Conservation (phyloP, 805 yeast genomes). For the Yamadazyma scolyti region DNA sequence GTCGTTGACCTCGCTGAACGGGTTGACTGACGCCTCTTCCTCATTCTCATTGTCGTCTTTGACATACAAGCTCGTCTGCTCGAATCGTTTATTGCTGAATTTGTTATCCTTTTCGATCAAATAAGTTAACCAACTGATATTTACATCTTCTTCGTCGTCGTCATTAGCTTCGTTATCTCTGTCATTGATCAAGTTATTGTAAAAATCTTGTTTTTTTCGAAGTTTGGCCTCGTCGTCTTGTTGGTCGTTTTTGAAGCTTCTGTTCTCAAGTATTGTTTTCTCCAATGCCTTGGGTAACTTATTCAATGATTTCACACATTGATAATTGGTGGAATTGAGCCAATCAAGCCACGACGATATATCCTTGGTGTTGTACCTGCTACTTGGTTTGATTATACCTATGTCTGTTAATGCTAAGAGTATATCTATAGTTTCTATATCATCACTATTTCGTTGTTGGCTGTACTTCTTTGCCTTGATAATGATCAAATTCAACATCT, state of each 20-base stretch:
- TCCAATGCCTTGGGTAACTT: slow-evolving; percentile 28
- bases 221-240: slow-evolving; percentile 32
- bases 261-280: slow-evolving; percentile 33
- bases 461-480: slow-evolving; percentile 49
- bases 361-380: slow-evolving; percentile 29
- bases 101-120: slow-evolving; percentile 31
- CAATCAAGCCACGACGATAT: slow-evolving; percentile 36
- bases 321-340: slow-evolving; percentile 26
- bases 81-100: slow-evolving; percentile 29
- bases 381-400: slow-evolving; percentile 56
- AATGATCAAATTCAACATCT: slow-evolving; percentile 56
- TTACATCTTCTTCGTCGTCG: slow-evolving; percentile 15
- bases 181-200: slow-evolving; percentile 23
- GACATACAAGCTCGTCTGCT: slow-evolving; percentile 3
- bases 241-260: slow-evolving; percentile 34
- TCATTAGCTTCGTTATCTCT: slow-evolving; percentile 16
- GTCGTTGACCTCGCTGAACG: neutral
- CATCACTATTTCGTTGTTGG: slow-evolving; percentile 36
- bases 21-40: neutral
- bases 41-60: neutral
- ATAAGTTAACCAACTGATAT: slow-evolving; percentile 33
- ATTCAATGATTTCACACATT: slow-evolving; percentile 5
- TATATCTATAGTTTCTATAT: slow-evolving; percentile 60
- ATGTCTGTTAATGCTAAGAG: slow-evolving; percentile 64
- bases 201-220: slow-evolving; percentile 37